phyloP scores from a whole-genome alignment of 352 stramenopile species.

The Phytopythium mirpurense region DNA sequence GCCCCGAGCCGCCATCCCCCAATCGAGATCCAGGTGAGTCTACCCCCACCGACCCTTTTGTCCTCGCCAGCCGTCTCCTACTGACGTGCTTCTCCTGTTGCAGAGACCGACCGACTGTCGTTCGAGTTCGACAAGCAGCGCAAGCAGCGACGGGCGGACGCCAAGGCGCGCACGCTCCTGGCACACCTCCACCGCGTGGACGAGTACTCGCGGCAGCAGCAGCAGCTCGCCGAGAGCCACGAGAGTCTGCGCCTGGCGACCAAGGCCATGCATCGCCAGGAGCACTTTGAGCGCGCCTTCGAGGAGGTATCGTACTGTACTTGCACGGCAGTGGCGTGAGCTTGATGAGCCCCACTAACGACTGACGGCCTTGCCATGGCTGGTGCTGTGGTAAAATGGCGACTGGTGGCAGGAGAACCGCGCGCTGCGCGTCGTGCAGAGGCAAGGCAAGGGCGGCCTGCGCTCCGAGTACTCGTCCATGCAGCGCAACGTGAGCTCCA shows the following conservation, averaged over 20 bases:
- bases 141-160: constrained; percentile 24
- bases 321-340: no score
- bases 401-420: constrained; percentile 24
- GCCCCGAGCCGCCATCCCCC: neutral
- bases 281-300: constrained; percentile 36
- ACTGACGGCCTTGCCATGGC: no score
- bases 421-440: constrained; percentile 21
- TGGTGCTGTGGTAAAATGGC: no score
- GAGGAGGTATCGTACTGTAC: no score
- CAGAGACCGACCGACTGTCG: constrained; percentile 26
- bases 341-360: no score
- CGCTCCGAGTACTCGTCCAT: constrained; percentile 15
- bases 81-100: neutral
- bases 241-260: constrained; percentile 36
- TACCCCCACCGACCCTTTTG: no score
- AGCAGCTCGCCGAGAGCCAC: constrained; percentile 21
- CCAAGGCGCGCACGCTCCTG: constrained; percentile 32
- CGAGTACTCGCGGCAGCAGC: constrained; percentile 31
- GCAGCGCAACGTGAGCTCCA: constrained; percentile 40
- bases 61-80: no score
- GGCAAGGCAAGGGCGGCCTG: constrained; percentile 38
- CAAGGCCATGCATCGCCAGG: constrained; percentile 36
- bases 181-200: constrained; percentile 50
- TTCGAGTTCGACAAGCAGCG: constrained; percentile 48
- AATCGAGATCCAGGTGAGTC: neutral